Evolutionary conservation across 208 protist species (phyloP).

Genomic region (Leishmania major): DNA sequence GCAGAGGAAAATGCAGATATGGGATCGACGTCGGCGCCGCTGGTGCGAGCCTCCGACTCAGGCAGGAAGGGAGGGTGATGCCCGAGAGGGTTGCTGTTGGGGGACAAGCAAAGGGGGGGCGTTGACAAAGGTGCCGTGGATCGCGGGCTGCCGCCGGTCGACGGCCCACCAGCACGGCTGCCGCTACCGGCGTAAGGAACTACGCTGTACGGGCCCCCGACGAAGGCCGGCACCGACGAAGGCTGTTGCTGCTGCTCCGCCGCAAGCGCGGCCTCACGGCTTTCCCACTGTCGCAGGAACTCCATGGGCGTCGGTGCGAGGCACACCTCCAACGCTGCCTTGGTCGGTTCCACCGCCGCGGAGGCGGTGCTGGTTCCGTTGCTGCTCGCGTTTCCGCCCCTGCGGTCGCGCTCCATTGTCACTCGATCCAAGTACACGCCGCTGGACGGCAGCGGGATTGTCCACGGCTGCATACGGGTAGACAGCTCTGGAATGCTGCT

Average conservation of each 20-base stretch:
- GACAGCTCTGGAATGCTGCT: conserved; percentile 46
- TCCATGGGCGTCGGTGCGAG: conserved; percentile 49
- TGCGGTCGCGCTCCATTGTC: conserved; percentile 49
- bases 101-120: not conserved
- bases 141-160: conserved; percentile 4
- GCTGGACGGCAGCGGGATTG: conserved; percentile 30
- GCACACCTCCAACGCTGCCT: conserved; percentile 64
- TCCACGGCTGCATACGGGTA: conserved; percentile 64
- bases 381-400: not conserved
- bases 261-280: conserved; percentile 38
- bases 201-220: conserved; percentile 23
- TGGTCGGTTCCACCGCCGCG: not conserved
- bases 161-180: not conserved
- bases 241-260: conserved; percentile 24
- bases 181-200: conserved; percentile 21
- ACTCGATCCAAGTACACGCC: conserved; percentile 65
- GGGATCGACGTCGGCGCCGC: not conserved
- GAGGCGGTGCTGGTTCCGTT: not conserved
- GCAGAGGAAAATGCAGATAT: conserved; percentile 21
- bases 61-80: not conserved
- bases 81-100: not conserved
- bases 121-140: conserved; percentile 3
- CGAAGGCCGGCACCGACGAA: not conserved
- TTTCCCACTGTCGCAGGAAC: conserved; percentile 55
- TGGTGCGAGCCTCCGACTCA: not conserved